Base-by-base conservation (phyloP, 164 flowering plant genomes). In the Chimonanthus salicifolius region DNA sequence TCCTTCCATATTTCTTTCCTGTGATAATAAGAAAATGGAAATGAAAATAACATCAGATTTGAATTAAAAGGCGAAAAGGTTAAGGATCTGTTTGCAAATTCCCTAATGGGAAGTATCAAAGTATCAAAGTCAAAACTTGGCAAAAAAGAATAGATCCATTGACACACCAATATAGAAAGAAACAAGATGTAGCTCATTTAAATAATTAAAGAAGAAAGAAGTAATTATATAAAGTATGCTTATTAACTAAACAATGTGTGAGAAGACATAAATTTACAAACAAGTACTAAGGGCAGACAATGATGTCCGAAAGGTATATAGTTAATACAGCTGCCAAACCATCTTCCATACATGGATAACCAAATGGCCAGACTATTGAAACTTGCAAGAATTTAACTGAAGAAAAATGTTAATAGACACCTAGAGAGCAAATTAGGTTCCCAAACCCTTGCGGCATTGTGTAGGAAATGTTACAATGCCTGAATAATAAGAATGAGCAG, bases 1-100 rank as follows among this genome's bases (percentile, higher is more conserved):
- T 54, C 80, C 73, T 72, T 92, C 91, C 78, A 80, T 82, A 82
- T 85, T 88, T 85, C 84, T 93, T 74, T 91, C 98, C 98, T 94
- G 88, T 64, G 78, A 83, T 63, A 43, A 75, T 46, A 54, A 72
- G 50, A 45, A 73, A 18, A 69, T 5, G 18, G 62, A 70, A 60
- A 62, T 49, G 62, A 18, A 54, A 73, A 47, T 5, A 58, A 62
- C 15, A 5, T 67, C 18, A 47, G 51, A 58, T 21, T 46, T 8
- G 47, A 18, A 13, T 15, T 1, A 47, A 51, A 43, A n/a, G 48
- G 50, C 20, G 47, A 64, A 9, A 33, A 33, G 33, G 7, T 8
- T 7, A 64, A 9, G 65, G 44, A 45, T 51, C 71, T 68, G 50
- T 58, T 47, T 51, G 8, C 65, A 18, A 21, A 20, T 48, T 46